Conservation (phyloP, 2,329 filamentous ascomycete species). For the Trichoderma brevicompactum region DNA sequence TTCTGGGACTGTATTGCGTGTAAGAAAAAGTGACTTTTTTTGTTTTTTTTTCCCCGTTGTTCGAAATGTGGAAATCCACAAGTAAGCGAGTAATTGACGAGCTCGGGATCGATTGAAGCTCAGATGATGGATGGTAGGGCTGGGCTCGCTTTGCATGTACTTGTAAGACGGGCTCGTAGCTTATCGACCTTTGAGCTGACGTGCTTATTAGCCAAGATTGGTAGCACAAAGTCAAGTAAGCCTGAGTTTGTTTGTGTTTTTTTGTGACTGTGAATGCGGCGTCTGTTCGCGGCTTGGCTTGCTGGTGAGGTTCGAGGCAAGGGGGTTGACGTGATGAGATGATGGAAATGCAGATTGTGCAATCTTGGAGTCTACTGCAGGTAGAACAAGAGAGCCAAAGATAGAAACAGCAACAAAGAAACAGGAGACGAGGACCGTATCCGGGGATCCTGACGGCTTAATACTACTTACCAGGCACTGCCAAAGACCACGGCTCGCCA, state of each 20-base stretch:
- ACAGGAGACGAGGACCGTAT: conserved; percentile 1
- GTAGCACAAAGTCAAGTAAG: neutral
- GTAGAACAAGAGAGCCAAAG: neutral
- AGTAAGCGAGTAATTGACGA: conserved; percentile 1
- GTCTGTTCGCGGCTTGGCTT: neutral
- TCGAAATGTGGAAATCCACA: neutral
- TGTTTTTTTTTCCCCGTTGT: neutral
- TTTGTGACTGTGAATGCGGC: neutral
- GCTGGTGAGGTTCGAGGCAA: neutral
- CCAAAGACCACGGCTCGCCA: neutral
- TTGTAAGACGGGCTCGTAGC: conserved; percentile 19
- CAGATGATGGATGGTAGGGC: conserved; percentile 18
- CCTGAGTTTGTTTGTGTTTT: neutral
- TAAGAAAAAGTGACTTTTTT: neutral
- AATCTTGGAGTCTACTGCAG: too few relatives aligned
- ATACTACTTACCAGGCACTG: conserved; percentile 8
- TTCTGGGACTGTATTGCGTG: neutral
- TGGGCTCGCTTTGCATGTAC: conserved; percentile 21
- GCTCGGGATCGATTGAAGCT: conserved; percentile 6
- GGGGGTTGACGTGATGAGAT: conserved; percentile 6
- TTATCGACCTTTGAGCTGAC: conserved; percentile 14
- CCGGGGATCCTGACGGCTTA: conserved; percentile 22
- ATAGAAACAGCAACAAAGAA: too few relatives aligned
- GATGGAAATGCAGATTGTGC: neutral
- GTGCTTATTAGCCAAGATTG: conserved; percentile 24